Evolutionary conservation across 2,329 filamentous ascomycete genomes (phyloP).

Genomic region (Cladophialophora bantiana): DNA sequence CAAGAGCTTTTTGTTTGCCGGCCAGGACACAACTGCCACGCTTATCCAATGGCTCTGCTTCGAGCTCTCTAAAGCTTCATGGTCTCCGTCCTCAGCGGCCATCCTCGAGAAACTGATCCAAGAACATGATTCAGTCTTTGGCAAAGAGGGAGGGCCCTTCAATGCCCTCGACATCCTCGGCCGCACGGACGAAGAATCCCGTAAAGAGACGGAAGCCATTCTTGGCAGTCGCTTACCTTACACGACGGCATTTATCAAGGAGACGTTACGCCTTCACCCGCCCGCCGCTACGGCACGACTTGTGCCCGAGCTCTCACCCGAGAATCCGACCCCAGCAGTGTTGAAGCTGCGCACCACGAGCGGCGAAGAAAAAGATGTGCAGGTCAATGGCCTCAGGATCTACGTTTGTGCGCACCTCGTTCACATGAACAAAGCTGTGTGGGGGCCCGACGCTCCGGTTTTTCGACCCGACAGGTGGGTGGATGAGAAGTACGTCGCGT

Average conservation of each 20-base stretch:
- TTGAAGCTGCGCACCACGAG: slow-evolving; percentile 24
- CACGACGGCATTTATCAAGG: slow-evolving; percentile 52
- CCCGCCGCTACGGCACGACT: slow-evolving; percentile 31
- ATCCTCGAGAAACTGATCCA: slow-evolving; percentile 49
- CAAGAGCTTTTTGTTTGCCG: slow-evolving; percentile 39
- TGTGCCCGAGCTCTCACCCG: slow-evolving; percentile 21
- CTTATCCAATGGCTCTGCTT: slow-evolving; percentile 39
- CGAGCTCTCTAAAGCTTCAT: slow-evolving; percentile 34
- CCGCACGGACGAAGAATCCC: slow-evolving; percentile 42
- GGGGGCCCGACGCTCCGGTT: slow-evolving; percentile 53
- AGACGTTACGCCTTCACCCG: slow-evolving; percentile 48
- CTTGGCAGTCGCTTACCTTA: slow-evolving; percentile 60
- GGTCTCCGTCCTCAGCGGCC: slow-evolving; percentile 38
- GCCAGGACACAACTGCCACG: slow-evolving; percentile 40
- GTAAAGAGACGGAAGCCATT: slow-evolving; percentile 50
- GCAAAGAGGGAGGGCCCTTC: slow-evolving; percentile 45
- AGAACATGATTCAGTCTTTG: slow-evolving; percentile 63
- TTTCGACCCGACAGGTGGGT: slow-evolving; percentile 61
- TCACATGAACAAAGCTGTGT: slow-evolving; percentile 52
- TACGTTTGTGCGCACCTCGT: slow-evolving; percentile 40
- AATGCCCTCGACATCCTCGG: slow-evolving; percentile 30
- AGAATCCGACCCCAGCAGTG: slow-evolving; percentile 18
- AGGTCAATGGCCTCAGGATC: slow-evolving; percentile 36
- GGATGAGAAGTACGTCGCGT: slow-evolving; percentile 33
- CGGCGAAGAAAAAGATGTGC: slow-evolving; percentile 28